Percentiles rank a stretch among this genome's conserved stretches.
phyloP scores from a whole-genome alignment of 2,329 filamentous ascomycete species.

The Pestalotiopsis fici region DNA sequence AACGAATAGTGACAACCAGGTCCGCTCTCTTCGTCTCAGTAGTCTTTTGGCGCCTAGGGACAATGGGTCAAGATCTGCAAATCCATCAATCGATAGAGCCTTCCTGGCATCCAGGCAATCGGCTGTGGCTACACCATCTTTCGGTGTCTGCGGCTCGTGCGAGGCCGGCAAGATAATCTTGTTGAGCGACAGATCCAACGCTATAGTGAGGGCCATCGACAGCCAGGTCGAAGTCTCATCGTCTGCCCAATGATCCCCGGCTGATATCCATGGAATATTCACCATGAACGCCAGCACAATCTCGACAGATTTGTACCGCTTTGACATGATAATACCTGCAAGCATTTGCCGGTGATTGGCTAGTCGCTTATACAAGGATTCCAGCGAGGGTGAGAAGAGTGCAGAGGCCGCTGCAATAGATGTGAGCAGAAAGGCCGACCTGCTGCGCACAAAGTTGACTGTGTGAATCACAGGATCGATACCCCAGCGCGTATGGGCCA shows the following conservation, averaged over 20 bases:
- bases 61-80: constrained; percentile 59
- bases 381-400: constrained; percentile 65
- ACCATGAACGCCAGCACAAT: constrained; percentile 76
- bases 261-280: constrained; percentile 75
- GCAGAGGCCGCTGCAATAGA: constrained; percentile 70
- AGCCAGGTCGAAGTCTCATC: constrained; percentile 75
- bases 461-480: constrained; percentile 70
- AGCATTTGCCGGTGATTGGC: constrained; percentile 65
- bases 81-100: constrained; percentile 69
- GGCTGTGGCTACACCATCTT: constrained; percentile 56
- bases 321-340: constrained; percentile 61
- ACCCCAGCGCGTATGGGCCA: constrained; percentile 75
- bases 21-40: constrained; percentile 65
- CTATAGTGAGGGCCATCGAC: constrained; percentile 68
- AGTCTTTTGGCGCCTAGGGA: constrained; percentile 64
- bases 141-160: constrained; percentile 43
- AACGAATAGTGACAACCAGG: constrained; percentile 73
- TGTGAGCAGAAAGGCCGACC: constrained; percentile 72
- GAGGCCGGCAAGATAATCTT: constrained; percentile 64
- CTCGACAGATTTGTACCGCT: constrained; percentile 69
- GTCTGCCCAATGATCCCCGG: constrained; percentile 67
- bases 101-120: constrained; percentile 70
- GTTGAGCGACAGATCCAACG: constrained; percentile 69
- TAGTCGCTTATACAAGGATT: constrained; percentile 65
- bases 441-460: constrained; percentile 62